Evolutionary conservation across 805 yeast genomes (phyloP).

Genomic region (Torulaspora delbrueckii): DNA sequence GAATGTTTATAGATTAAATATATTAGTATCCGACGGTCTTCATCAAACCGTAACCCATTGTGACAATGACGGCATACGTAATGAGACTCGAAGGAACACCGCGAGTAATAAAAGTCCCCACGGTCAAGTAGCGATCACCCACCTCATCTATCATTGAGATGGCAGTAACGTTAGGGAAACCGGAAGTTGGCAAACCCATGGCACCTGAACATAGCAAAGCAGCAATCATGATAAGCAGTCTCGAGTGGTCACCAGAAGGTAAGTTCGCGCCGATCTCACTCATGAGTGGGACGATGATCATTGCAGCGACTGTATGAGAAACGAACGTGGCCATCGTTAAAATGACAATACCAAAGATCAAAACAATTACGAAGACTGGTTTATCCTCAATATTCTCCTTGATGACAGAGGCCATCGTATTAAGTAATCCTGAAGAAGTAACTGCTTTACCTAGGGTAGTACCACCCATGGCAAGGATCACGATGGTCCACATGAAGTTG

Average conservation of each 20-base stretch:
- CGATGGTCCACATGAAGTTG: constrained; percentile 95
- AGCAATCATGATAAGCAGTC: constrained; percentile 62
- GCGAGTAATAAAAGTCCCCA: constrained; percentile 75
- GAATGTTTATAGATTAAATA: constrained; percentile 2
- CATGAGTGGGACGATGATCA: constrained; percentile 86
- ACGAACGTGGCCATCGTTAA: constrained; percentile 89
- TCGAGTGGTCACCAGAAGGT: constrained; percentile 75
- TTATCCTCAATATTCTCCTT: constrained; percentile 61
- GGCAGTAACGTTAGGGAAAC: constrained; percentile 97
- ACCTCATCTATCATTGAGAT: constrained; percentile 90
- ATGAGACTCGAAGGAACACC: constrained; percentile 86
- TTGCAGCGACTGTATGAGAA: constrained; percentile 94
- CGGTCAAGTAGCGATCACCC: constrained; percentile 86
- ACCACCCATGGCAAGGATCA: constrained; percentile 96
- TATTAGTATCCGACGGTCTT: constrained; percentile 45
- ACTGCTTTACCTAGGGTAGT: constrained; percentile 94
- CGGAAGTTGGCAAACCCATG: constrained; percentile 96
- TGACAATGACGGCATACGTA: constrained; percentile 65
- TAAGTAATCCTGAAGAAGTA: constrained; percentile 79
- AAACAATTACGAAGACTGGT: constrained; percentile 65
- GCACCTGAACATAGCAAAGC: constrained; percentile 83
- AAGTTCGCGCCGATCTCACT: constrained; percentile 78
- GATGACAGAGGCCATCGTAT: constrained; percentile 68
- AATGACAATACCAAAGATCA: constrained; percentile 77
- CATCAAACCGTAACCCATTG: constrained; percentile 78